These are phyloP conservation scores for Neurospora intermedia DNA, from an alignment of 495 filamentous ascomycete genomes.

Conservation along the genomic window DNA sequence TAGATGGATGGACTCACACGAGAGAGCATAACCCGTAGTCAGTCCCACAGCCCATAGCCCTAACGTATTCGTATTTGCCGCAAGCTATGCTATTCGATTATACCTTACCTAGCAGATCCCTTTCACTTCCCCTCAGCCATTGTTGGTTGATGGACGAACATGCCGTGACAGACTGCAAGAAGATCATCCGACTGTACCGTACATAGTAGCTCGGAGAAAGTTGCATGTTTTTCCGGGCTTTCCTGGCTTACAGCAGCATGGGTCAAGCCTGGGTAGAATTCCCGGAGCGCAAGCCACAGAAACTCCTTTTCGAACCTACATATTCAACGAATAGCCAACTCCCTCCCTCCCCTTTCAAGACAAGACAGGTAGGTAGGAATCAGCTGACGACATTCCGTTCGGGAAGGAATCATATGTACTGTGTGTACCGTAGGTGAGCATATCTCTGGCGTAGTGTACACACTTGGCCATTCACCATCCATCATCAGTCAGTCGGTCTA, in stretches of 20 bases:
- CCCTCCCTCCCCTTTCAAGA: neutral
- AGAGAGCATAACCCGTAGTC: too few species aligned
- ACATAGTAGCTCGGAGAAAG: neutral
- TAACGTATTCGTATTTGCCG: neutral
- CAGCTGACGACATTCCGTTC: neutral
- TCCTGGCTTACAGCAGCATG: neutral
- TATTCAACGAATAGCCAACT: neutral
- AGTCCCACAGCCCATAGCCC: neutral
- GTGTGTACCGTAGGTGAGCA: neutral
- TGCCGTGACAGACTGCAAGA: neutral
- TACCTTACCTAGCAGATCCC: neutral
- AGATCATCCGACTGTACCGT: neutral
- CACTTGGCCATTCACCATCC: neutral
- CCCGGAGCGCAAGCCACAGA: neutral
- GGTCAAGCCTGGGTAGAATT: neutral
- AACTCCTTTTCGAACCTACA: neutral
- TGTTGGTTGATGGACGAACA: neutral
- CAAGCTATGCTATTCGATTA: neutral
- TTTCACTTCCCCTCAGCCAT: neutral
- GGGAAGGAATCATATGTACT: neutral
- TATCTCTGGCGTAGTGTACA: neutral
- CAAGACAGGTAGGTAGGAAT: neutral
- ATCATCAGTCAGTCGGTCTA: neutral
- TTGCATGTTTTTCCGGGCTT: neutral
- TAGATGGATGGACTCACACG: too few species aligned